Evolutionary conservation across 495 filamentous ascomycete species (phyloP).

Genomic region (Collariella sp.): DNA sequence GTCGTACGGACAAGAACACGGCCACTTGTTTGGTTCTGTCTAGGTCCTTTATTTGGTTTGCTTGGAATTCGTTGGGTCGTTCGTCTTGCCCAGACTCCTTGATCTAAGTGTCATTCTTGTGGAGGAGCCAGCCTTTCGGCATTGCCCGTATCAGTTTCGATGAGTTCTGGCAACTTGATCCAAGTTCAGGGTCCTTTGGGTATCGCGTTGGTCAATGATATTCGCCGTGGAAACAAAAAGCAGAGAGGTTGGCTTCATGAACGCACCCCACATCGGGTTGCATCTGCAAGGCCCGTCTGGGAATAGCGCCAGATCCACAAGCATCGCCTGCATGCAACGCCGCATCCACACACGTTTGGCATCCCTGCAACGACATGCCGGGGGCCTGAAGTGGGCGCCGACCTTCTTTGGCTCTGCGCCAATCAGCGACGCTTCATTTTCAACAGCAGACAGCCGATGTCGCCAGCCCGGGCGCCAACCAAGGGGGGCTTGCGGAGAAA

Average conservation of each 20-base stretch:
- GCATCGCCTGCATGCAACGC: constrained; percentile 26
- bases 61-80: too few species aligned
- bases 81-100: too few species aligned
- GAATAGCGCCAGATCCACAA: constrained; percentile 27
- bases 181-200: not conserved
- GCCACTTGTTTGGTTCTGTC: too few species aligned
- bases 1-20: too few species aligned
- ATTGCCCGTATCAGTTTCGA: too few species aligned
- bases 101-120: too few species aligned
- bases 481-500: constrained; percentile 1
- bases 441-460: constrained; percentile 30
- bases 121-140: too few species aligned
- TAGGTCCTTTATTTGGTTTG: too few species aligned
- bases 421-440: constrained; percentile 26
- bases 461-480: constrained; percentile 15
- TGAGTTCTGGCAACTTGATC: too few species aligned
- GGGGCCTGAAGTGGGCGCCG: constrained; percentile 13
- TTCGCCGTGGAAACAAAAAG: constrained; percentile 9
- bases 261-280: constrained; percentile 30
- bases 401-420: constrained; percentile 10
- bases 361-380: constrained; percentile 14
- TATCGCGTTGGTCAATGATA: constrained; percentile 22
- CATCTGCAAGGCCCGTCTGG: constrained; percentile 18
- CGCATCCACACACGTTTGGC: constrained; percentile 18
- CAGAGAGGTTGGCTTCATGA: constrained; percentile 12